Conservation (phyloP, 1,284 basidiomycete genomes). For the Limonomyces culmigenus region DNA sequence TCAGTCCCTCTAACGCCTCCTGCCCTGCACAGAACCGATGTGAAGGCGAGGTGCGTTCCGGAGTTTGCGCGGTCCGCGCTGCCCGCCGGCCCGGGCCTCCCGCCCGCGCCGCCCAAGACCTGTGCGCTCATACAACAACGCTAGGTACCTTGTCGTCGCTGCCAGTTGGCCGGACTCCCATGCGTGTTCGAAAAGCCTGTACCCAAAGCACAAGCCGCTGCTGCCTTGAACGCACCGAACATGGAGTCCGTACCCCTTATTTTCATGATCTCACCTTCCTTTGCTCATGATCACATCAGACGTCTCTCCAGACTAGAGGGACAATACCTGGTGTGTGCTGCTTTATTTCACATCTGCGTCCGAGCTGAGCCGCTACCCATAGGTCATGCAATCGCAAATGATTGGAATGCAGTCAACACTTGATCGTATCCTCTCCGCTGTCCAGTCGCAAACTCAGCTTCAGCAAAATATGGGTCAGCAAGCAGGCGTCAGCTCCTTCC, state of each 20-base stretch:
- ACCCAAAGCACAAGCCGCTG: constrained; percentile 53
- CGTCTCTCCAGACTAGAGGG: constrained; percentile 69
- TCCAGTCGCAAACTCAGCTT: constrained; percentile 34
- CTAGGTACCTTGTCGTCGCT: constrained; percentile 78
- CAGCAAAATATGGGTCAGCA: constrained; percentile 7
- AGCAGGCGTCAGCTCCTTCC: constrained; percentile 10
- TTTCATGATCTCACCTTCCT: constrained; percentile 7
- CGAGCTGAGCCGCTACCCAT: constrained; percentile 5
- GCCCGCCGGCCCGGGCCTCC: background rate
- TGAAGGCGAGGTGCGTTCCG: constrained; percentile 57
- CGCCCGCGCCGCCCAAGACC: background rate
- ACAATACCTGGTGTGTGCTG: constrained; percentile 50
- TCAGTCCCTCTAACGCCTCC: too few relatives aligned
- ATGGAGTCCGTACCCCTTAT: constrained; percentile 41
- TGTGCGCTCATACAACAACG: constrained; percentile 25
- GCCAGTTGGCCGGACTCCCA: constrained; percentile 64
- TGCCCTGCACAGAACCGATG: constrained; percentile 79
- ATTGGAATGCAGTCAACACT: constrained; percentile 78
- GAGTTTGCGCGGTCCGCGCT: constrained; percentile 9
- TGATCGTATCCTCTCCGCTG: constrained; percentile 57
- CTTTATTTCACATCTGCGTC: constrained; percentile 3
- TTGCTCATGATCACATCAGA: constrained; percentile 18
- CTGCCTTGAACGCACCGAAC: constrained; percentile 46
- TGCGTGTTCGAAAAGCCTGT: constrained; percentile 91
- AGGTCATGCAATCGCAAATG: constrained; percentile 84